phyloP scores from a whole-genome alignment of 495 filamentous ascomycete genomes.

The Penicillium canariense region DNA sequence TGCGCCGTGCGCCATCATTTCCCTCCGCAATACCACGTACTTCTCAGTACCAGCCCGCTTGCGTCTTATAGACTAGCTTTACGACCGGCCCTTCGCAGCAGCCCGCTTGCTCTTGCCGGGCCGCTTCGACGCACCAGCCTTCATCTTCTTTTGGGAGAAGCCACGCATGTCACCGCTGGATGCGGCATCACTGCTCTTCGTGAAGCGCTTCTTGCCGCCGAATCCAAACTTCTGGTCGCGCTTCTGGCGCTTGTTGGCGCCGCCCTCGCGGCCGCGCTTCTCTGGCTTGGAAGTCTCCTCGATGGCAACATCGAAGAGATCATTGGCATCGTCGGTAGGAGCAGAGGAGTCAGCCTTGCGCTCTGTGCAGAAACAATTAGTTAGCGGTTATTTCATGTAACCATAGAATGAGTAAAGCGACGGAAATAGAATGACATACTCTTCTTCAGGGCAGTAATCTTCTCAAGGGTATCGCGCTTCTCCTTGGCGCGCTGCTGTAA shows the following conservation, averaged over 20 bases:
- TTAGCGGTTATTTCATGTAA: constrained; percentile 18
- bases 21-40: not conserved
- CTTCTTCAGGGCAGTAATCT: constrained; percentile 88
- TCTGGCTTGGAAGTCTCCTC: constrained; percentile 67
- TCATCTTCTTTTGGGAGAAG: constrained; percentile 85
- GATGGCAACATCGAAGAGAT: constrained; percentile 92
- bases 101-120: constrained; percentile 66
- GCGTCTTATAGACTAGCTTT: constrained; percentile 2
- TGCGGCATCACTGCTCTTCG: constrained; percentile 82
- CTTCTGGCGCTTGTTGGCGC: constrained; percentile 78
- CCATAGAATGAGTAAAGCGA: no score
- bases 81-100: constrained; percentile 34
- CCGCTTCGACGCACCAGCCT: constrained; percentile 55
- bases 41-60: not conserved
- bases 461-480: constrained; percentile 87
- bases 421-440: constrained; percentile 53
- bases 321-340: constrained; percentile 66
- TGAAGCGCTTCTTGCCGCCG: constrained; percentile 87
- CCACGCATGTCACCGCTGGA: constrained; percentile 73
- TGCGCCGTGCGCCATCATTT: constrained; percentile 18
- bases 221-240: constrained; percentile 91
- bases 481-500: constrained; percentile 87
- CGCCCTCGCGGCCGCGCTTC: constrained; percentile 35
- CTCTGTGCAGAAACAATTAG: constrained; percentile 54
- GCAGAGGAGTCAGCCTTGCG: constrained; percentile 69